A percentile compares a stretch with the other conserved stretches of the same genome.
Evolutionary conservation across 2,329 filamentous ascomycete species (phyloP).

Genomic region (Ascomycota sp.): DNA sequence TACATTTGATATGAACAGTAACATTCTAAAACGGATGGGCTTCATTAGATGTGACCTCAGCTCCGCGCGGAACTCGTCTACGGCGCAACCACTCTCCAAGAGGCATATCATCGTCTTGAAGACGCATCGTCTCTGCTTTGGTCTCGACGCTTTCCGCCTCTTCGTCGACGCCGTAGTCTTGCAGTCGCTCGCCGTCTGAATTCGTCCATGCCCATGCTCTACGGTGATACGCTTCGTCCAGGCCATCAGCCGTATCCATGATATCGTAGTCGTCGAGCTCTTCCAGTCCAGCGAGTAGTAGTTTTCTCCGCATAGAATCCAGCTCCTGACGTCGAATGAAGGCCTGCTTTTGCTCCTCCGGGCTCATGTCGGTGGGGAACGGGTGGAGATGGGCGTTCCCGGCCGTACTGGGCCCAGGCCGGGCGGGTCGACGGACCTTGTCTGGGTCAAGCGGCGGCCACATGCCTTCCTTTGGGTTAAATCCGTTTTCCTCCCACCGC

Average conservation of each 20-base stretch:
- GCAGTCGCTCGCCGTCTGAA: conserved; percentile 50
- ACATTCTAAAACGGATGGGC: no score
- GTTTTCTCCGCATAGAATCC: conserved; percentile 20
- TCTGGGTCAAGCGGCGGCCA: conserved; percentile 47
- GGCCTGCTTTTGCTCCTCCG: conserved; percentile 25
- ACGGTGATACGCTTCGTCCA: conserved; percentile 21
- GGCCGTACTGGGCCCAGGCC: conserved; percentile 18
- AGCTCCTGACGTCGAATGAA: conserved; percentile 28
- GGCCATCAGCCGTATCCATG: conserved; percentile 30
- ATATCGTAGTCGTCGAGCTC: conserved; percentile 35
- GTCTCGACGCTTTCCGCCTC: conserved; percentile 30
- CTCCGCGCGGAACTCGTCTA: conserved; percentile 19
- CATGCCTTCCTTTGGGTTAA: conserved; percentile 40
- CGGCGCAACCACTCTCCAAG: conserved; percentile 45
- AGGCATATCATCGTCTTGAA: conserved; percentile 39
- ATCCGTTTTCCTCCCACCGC: conserved; percentile 55
- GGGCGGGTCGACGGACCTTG: conserved; percentile 25
- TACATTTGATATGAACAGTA: no score
- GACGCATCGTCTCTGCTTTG: conserved; percentile 5
- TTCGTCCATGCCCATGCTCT: conserved; percentile 44
- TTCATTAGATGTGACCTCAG: conserved; percentile 13
- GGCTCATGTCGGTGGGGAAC: conserved; percentile 14
- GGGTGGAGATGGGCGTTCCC: conserved; percentile 14
- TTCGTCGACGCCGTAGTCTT: conserved; percentile 65
- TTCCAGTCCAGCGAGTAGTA: conserved; percentile 28